Evolutionary conservation across 108 stramenopile species (phyloP), one percentile per base, ranked within the genome.

Genomic region (Cyclotella kingstonii): DNA sequence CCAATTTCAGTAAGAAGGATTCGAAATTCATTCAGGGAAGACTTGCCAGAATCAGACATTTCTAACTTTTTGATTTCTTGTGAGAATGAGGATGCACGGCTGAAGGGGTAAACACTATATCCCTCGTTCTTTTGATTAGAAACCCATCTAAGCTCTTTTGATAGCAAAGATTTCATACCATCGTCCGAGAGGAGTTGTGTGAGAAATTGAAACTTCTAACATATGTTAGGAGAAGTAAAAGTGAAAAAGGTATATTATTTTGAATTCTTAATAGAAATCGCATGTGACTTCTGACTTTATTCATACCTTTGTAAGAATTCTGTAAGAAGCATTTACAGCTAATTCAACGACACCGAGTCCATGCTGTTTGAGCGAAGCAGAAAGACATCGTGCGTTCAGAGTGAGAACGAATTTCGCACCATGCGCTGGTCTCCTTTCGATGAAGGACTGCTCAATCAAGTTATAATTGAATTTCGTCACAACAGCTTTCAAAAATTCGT

Each of bases 311-410:
- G 70, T 42, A 56, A 87, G 79, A 22, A 73, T 61, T 60, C 79
- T 71, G 73, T 84, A 84, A 27, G 81, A 70, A 65, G 70, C 79
- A 66, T 84, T 83, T 17, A 89, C 81, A 18, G 83, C 50, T 14
- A 75, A 81, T 26, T 61, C 76, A 28, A 84, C 46, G 10, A 89
- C 69, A 25, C 87, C 87, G 7, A 79, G 54, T 9, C 87, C 87
- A 61, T 89, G 87, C 51, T 85, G 83, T 17, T 60, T 51, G 3
- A 89, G 33, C 15, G 68, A 70, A 12, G 68, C 53, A 19, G 67
- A 14, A 33, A 86, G 44, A 36, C 53, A 56, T 23, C 63, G 58
- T 1, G 81, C 57, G 54, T 43, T 70, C 29, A 89, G 36, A 17
- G 82, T 80, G 61, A 65, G 30, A 17, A 89, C 35, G 49, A 76